Percentiles rank a stretch among this genome's conserved stretches.
Conservation (phyloP, 139 green algal genomes). For the Medakamo hakoo region DNA sequence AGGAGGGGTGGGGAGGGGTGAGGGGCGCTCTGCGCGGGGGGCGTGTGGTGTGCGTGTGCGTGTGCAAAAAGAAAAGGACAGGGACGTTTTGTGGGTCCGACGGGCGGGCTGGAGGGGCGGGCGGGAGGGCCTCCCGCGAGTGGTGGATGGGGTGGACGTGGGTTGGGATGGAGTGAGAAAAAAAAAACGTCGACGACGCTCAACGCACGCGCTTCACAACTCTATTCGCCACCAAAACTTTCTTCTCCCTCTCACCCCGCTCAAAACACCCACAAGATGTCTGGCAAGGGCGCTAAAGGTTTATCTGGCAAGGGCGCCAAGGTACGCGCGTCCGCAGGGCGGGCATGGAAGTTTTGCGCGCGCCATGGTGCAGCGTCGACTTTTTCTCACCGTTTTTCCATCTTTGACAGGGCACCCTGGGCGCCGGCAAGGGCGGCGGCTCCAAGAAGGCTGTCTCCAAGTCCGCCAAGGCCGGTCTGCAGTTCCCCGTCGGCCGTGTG, state of each 20-base stretch:
- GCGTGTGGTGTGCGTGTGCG: not conserved
- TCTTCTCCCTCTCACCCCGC: not conserved
- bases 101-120: not conserved
- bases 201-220: too few species aligned
- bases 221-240: not conserved
- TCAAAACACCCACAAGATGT: slow-evolving; percentile 19
- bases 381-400: too few species aligned
- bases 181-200: not conserved
- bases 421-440: slow-evolving; percentile 32
- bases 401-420: not conserved
- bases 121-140: too few species aligned
- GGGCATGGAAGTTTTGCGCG: not conserved
- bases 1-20: slow-evolving; percentile 3
- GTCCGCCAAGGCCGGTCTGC: slow-evolving; percentile 61
- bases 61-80: not conserved
- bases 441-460: slow-evolving; percentile 59
- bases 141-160: too few species aligned
- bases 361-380: not conserved
- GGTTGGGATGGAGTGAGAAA: too few species aligned
- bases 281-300: slow-evolving; percentile 80
- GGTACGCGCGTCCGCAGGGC: not conserved
- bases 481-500: slow-evolving; percentile 96
- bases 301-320: slow-evolving; percentile 62
- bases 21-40: not conserved
- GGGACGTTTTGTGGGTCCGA: not conserved